Conservation (phyloP, 345 rosid genomes). For the Alliaria petiolata region DNA sequence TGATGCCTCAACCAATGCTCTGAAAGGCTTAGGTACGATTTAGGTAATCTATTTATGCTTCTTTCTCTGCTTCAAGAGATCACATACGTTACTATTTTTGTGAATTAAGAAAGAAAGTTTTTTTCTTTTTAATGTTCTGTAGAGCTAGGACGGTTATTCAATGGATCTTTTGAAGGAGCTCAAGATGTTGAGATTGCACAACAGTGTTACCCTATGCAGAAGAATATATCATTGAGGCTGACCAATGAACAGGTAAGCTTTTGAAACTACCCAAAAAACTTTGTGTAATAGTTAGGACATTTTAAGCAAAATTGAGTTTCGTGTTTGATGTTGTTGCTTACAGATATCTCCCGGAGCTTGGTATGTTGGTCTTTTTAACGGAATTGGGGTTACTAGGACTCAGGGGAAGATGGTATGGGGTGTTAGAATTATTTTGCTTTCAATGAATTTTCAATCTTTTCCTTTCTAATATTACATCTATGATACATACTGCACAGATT, state of each 20-base stretch:
- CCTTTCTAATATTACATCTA: not conserved
- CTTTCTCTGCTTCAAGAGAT: not conserved
- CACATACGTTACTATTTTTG: not conserved
- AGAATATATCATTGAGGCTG: slow-evolving; percentile 57
- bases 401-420: slow-evolving; percentile 88
- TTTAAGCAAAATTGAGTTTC: not conserved
- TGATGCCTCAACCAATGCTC: slow-evolving; percentile 51
- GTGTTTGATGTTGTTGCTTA: slow-evolving; percentile 6
- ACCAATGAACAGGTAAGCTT: slow-evolving; percentile 81
- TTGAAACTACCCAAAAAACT: not conserved
- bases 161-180: slow-evolving; percentile 50
- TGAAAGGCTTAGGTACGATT: slow-evolving; percentile 53
- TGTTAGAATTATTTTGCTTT: not conserved
- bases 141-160: slow-evolving; percentile 44
- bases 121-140: slow-evolving; percentile 12
- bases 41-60: slow-evolving; percentile 16
- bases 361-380: slow-evolving; percentile 92
- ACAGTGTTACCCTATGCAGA: slow-evolving; percentile 83
- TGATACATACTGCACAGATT: slow-evolving; percentile 56
- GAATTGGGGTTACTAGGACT: slow-evolving; percentile 77
- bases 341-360: slow-evolving; percentile 87
- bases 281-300: not conserved
- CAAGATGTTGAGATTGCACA: slow-evolving; percentile 54
- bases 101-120: slow-evolving; percentile 2
- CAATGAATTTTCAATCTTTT: not conserved